Evolutionary conservation across 331 rosid species (phyloP).

Genomic region (Quercus tomentella): DNA sequence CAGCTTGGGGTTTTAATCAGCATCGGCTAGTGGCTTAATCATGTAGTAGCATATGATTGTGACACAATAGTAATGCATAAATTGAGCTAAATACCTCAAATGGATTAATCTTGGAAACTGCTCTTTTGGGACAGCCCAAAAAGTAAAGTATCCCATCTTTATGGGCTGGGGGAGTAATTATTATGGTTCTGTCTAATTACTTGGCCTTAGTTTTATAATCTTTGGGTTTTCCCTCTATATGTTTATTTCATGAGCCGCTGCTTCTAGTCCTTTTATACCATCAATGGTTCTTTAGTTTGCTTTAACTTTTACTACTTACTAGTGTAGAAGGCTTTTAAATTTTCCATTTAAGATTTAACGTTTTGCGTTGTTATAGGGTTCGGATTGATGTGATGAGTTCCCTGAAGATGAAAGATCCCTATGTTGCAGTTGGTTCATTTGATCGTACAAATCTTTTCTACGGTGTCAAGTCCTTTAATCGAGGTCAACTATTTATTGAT

Average conservation of each 20-base stretch:
- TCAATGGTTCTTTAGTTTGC: not conserved
- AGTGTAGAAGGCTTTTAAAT: not conserved
- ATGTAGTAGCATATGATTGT: no score
- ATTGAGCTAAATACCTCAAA: no score
- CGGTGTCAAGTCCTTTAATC: constrained; percentile 69
- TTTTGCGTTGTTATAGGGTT: constrained; percentile 47
- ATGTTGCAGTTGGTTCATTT: constrained; percentile 69
- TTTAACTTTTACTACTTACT: not conserved
- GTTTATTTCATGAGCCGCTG: not conserved
- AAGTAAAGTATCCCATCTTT: no score
- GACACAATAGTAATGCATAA: no score
- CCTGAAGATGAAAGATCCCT: constrained; percentile 70
- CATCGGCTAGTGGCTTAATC: no score
- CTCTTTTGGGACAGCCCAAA: no score
- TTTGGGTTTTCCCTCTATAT: not conserved
- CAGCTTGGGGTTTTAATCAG: no score
- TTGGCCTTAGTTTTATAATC: not conserved
- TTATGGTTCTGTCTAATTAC: not conserved
- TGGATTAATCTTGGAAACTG: no score
- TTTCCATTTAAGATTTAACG: constrained; percentile 6
- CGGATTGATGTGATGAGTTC: constrained; percentile 68
- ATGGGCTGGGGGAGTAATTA: not conserved
- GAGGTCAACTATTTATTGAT: constrained; percentile 49
- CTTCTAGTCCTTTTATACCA: not conserved
- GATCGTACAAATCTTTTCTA: constrained; percentile 85